Conservation (phyloP, 2,329 filamentous ascomycete genomes). For the Pseudogymnoascus verrucosus region DNA sequence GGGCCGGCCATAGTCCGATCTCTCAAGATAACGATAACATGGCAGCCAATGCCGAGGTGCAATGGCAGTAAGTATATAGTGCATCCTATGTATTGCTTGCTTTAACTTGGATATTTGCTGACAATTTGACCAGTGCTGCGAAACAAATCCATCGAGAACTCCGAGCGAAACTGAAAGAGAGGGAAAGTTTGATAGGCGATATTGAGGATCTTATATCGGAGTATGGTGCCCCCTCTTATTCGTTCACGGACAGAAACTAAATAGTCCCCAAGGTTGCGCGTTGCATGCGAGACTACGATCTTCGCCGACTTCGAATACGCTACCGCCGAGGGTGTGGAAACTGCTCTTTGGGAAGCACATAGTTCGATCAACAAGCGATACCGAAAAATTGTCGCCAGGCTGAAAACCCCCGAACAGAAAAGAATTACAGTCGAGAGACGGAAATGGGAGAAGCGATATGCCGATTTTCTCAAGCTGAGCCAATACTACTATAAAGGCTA, state of each 20-base stretch:
- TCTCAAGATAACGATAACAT: slow-evolving; percentile 14
- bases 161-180: slow-evolving; percentile 38
- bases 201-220: slow-evolving; percentile 31
- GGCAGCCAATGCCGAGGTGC: slow-evolving; percentile 34
- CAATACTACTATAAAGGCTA: slow-evolving; percentile 84
- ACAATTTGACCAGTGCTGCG: slow-evolving; percentile 27
- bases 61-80: slow-evolving; percentile 40
- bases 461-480: slow-evolving; percentile 77
- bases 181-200: slow-evolving; percentile 40
- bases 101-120: not conserved
- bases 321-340: slow-evolving; percentile 55
- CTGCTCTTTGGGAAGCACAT: slow-evolving; percentile 71
- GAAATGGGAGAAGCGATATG: slow-evolving; percentile 74
- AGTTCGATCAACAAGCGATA: slow-evolving; percentile 70
- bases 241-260: not conserved
- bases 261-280: slow-evolving; percentile 24
- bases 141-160: slow-evolving; percentile 42
- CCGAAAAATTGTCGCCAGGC: slow-evolving; percentile 56
- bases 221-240: slow-evolving; percentile 17
- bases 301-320: slow-evolving; percentile 65
- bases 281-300: slow-evolving; percentile 62
- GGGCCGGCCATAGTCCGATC: slow-evolving; percentile 7
- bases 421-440: slow-evolving; percentile 56
- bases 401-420: slow-evolving; percentile 35
- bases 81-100: not conserved